Evolutionary conservation across 225 moss, liverwort and hornwort genomes (phyloP), one percentile per base, ranked within the genome.

Genomic region (Sphagnum tenellum): DNA sequence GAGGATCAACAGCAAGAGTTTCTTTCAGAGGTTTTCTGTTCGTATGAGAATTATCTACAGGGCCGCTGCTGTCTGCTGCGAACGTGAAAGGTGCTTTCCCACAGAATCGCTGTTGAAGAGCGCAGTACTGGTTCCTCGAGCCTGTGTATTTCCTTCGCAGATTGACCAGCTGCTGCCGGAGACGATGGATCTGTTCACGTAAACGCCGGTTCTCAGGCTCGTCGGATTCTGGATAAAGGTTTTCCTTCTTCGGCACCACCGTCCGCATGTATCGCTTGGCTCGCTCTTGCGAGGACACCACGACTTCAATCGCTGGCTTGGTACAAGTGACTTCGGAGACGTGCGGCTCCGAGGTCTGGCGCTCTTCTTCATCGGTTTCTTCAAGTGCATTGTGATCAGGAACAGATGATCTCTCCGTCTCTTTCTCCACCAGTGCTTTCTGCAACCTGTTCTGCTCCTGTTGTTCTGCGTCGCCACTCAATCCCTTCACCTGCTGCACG

Each of bases 81-180:
- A 29, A 29, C 29, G 29, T 29, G 29, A 29, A 29, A 29, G 29
- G 71, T 57, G 47, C 73, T 70, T 68, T 78, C 60, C 60, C 65
- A 64, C 69, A 70, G 14, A 60, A 64, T 60, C 62, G 70, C 8
- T 49, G 10, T 54, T 70, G 65, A 66, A 79, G 14, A 72, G 46
- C 55, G n/a, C 77, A 55, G 65, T 83, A 79, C 62, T 87, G 80
- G 73, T 64, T 73, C 73, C 59, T 72, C 61, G 71, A 75, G 2
- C 76, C 65, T 53, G 59, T 74, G 54, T 72, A 64, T 0, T 79
- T 77, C 69, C 58, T 82, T 71, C 64, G 3, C 9, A 74, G 46
- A 4, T 46, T 72, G 7, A 61, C 61, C 29, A 70, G 13, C 60
- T 64, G 77, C 65, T 66, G 71, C 47, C 73, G 77, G 67, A 79